phyloP scores from a whole-genome alignment of 768 basidiomycete species.

The Chalciporus pseudorubinellus region DNA sequence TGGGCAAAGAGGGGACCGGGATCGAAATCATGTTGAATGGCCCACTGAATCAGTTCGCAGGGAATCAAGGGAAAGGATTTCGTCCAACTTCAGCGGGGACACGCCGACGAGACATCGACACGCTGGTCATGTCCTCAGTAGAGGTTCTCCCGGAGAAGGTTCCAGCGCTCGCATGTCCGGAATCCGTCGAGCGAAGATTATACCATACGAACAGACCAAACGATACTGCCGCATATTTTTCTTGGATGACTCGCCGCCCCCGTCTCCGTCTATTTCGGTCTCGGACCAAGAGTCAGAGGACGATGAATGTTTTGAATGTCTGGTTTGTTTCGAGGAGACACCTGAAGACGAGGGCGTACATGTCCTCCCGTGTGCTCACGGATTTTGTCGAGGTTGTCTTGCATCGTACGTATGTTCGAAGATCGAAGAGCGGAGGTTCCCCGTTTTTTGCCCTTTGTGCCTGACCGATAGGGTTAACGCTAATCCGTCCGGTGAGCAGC shows the following conservation, averaged over 20 bases:
- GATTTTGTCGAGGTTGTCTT: conserved; percentile 55
- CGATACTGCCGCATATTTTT: conserved; percentile 29
- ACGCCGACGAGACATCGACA: neutral
- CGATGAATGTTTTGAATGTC: conserved; percentile 43
- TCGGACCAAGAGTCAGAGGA: conserved; percentile 4
- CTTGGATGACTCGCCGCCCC: conserved; percentile 8
- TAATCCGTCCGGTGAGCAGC: conserved; percentile 34
- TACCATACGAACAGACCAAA: conserved; percentile 20
- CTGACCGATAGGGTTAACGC: conserved; percentile 31
- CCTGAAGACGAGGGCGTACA: conserved; percentile 40
- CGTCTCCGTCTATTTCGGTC: neutral
- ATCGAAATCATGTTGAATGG: neutral
- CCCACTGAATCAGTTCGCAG: conserved; percentile 1
- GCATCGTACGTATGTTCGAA: conserved; percentile 41
- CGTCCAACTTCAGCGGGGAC: neutral
- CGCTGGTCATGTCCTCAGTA: neutral
- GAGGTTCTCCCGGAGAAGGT: conserved; percentile 1
- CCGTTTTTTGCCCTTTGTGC: conserved; percentile 61
- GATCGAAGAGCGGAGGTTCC: conserved; percentile 50
- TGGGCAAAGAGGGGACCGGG: conserved; percentile 27
- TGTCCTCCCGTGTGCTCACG: conserved; percentile 45
- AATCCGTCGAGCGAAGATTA: neutral
- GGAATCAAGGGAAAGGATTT: neutral
- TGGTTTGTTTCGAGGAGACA: conserved; percentile 52
- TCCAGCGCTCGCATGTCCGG: neutral